A percentile compares a stretch with the other conserved stretches of the same genome.
Evolutionary conservation across 2,329 filamentous ascomycete species (phyloP).

Genomic region (Ceratocystis harringtonii): DNA sequence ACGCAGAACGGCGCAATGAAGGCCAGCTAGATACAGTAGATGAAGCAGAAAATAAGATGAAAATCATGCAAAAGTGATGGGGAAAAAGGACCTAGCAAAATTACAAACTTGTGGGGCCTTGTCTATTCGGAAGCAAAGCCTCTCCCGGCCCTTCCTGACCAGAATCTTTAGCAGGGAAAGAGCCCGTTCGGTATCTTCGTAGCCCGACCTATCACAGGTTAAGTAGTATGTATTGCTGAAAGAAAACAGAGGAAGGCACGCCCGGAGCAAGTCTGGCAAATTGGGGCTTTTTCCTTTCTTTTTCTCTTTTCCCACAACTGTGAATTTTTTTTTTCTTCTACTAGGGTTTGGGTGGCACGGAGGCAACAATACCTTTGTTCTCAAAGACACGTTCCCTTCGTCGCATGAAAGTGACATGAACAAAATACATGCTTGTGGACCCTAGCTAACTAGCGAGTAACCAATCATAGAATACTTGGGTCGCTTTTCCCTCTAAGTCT

Average conservation of each 20-base stretch:
- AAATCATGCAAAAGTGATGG: not conserved
- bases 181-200: no score
- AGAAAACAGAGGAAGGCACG: not conserved
- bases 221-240: not conserved
- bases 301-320: no score
- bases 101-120: no score
- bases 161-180: no score
- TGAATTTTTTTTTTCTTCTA: no score
- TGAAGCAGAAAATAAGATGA: conserved; percentile 2
- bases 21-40: no score
- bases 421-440: not conserved
- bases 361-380: not conserved
- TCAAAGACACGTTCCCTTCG: not conserved
- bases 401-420: not conserved
- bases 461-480: not conserved
- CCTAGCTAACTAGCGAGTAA: not conserved
- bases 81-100: no score
- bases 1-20: no score
- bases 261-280: not conserved
- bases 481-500: no score
- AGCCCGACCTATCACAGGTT: not conserved
- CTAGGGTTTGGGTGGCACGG: no score
- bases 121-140: no score
- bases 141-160: no score
- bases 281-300: not conserved